Base-by-base conservation (phyloP, 441 rosid species). In the Mallotus repandus region DNA sequence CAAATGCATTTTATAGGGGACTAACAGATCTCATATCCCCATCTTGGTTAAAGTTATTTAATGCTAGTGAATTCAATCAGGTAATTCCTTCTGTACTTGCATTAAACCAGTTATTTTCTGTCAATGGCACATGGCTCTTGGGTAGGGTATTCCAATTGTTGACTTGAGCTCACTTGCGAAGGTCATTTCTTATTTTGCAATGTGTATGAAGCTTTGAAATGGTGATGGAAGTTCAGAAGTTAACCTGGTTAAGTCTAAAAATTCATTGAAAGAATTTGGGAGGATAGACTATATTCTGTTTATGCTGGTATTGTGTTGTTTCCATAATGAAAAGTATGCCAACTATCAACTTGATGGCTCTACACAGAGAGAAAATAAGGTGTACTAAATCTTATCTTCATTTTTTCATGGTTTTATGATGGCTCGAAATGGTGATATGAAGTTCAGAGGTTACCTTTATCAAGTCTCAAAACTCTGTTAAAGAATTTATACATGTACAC, bases 21-120 rank as follows among this genome's bases (percentile, higher is more conserved):
- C 80, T 91, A 61, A 88, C 96, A 32, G 98, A 96, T 85, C 90
- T 94, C 48, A 85, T 96, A 84, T 88, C 91, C 69, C 90, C 97
- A 66, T 88, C 93, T 73, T 96, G 98, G 98, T 77, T 96, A 86
- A 94, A 92, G 81, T 87, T 96, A 50, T 96, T 96, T 77, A 96
- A 96, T 77, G 93, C 97, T 61, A 88, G 85, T 74, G 98, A 96
- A 87, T 92, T 96, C 81, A 96, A 94, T 85, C 99, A 96, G 98
- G 98, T 94, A 85, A 60, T 67, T 71, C 55, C 50, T 69, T 64
- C 43, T 45, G 18, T 75, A 22, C 48, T 35, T 74, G 68, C 66
- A 61, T 19, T 52, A 7, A 53, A 16, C 63, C 38, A 2, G 16
- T 32, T 72, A 43, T 15, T 49, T 10, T 25, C 19, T 46, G 25